phyloP scores from a whole-genome alignment of 2,329 filamentous ascomycete genomes.

The Talaromyces sp. region DNA sequence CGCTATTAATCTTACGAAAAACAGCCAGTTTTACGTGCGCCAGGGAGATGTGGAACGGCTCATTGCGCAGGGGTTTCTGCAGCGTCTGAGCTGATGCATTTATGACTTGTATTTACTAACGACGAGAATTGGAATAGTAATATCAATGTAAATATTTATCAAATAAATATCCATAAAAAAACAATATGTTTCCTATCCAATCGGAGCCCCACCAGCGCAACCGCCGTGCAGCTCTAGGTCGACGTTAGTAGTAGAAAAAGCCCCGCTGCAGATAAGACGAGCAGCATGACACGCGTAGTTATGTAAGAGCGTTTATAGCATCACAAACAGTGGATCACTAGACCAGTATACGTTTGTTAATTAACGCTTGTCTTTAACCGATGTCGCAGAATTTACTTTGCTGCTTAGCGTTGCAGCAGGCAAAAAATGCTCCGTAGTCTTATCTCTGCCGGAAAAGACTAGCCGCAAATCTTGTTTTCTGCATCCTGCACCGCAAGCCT shows the following conservation, averaged over 20 bases:
- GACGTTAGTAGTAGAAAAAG: not conserved
- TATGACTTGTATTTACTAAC: not conserved
- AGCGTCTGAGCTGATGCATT: conserved; percentile 69
- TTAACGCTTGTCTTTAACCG: not conserved
- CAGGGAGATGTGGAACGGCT: conserved; percentile 93
- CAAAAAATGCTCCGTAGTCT: not conserved
- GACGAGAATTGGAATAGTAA: not conserved
- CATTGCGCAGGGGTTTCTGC: conserved; percentile 90
- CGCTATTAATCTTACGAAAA: conserved; percentile 92
- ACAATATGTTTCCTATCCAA: not conserved
- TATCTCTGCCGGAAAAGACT: not conserved
- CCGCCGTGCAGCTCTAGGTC: not conserved
- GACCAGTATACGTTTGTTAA: too few species aligned
- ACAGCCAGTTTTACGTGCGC: conserved; percentile 95
- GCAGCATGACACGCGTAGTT: not conserved
- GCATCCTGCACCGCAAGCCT: not conserved
- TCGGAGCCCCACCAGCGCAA: not conserved
- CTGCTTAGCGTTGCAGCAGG: too few species aligned
- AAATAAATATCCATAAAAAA: not conserved
- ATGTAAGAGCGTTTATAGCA: not conserved
- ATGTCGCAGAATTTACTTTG: not conserved
- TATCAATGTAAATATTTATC: not conserved
- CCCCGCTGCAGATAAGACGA: not conserved
- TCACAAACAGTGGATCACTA: not conserved
- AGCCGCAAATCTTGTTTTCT: not conserved